These are phyloP conservation scores for Pseudogymnoascus verrucosus DNA, from an alignment of 2,329 filamentous ascomycete genomes.

Conservation along the genomic window DNA sequence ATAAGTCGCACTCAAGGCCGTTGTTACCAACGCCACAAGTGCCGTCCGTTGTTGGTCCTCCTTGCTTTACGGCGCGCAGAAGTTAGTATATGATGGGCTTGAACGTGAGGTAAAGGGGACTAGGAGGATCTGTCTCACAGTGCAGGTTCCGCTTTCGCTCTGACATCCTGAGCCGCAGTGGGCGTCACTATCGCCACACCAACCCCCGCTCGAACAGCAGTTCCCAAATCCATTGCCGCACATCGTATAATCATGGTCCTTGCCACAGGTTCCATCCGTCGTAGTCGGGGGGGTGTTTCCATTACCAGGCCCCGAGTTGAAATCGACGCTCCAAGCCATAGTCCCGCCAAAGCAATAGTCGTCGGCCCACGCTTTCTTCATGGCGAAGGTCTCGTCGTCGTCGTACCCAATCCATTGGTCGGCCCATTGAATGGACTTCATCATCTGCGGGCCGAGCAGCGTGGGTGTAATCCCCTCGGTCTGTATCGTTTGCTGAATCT, in stretches of 20 bases:
- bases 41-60: not conserved
- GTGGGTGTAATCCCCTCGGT: not conserved
- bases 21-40: not conserved
- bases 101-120: not conserved
- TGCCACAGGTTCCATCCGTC: conserved; percentile 15
- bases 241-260: conserved; percentile 9
- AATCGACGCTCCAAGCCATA: conserved; percentile 25
- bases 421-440: conserved; percentile 13
- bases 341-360: conserved; percentile 25
- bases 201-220: conserved; percentile 17
- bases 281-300: conserved; percentile 5
- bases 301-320: conserved; percentile 17
- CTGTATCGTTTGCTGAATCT: conserved; percentile 27
- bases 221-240: conserved; percentile 12
- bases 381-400: conserved; percentile 21
- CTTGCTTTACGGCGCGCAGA: not conserved
- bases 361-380: conserved; percentile 21
- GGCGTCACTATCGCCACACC: conserved; percentile 13
- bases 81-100: not conserved
- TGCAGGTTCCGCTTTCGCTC: not conserved
- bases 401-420: conserved; percentile 28
- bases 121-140: not conserved
- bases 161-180: conserved; percentile 12
- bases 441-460: not conserved
- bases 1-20: not conserved